These are phyloP conservation scores for Plectranthus barbatus DNA, from an alignment of 257 asterid species.

Conservation along the genomic window DNA sequence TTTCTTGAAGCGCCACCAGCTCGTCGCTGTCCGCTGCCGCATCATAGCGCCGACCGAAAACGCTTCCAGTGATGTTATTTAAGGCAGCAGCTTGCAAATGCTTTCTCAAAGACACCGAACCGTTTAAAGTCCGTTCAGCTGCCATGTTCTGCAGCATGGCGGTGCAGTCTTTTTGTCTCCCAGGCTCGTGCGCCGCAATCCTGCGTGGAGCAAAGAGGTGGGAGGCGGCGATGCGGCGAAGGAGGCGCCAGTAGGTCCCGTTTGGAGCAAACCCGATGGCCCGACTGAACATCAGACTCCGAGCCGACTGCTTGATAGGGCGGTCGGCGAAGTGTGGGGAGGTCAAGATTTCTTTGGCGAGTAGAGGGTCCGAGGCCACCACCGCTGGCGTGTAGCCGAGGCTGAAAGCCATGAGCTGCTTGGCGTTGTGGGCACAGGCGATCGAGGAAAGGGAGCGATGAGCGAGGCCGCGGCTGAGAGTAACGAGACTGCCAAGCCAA, in stretches of 20 bases:
- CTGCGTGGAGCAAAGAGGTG: neutral
- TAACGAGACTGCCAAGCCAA: conserved; percentile 33
- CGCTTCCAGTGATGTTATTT: neutral
- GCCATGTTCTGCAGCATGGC: neutral
- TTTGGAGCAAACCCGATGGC: no score
- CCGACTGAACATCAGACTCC: no score
- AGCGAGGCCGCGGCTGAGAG: conserved; percentile 47
- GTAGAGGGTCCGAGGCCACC: neutral
- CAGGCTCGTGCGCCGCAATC: neutral
- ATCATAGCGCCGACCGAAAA: neutral
- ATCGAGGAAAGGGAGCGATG: conserved; percentile 38
- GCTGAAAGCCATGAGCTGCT: conserved; percentile 5
- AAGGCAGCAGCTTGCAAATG: neutral
- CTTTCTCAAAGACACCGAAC: neutral
- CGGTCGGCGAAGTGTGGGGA: neutral
- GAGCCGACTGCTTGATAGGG: no score
- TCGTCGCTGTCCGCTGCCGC: neutral
- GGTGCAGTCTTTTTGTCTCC: neutral
- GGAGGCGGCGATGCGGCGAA: neutral
- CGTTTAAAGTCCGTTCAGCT: neutral
- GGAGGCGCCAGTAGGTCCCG: neutral
- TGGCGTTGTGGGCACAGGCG: conserved; percentile 29
- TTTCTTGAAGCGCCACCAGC: neutral
- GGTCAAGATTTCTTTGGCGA: neutral
- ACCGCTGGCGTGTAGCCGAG: neutral